phyloP scores from a whole-genome alignment of 2,329 filamentous ascomycete species.

The Arthrobotrys pseudoclavata region DNA sequence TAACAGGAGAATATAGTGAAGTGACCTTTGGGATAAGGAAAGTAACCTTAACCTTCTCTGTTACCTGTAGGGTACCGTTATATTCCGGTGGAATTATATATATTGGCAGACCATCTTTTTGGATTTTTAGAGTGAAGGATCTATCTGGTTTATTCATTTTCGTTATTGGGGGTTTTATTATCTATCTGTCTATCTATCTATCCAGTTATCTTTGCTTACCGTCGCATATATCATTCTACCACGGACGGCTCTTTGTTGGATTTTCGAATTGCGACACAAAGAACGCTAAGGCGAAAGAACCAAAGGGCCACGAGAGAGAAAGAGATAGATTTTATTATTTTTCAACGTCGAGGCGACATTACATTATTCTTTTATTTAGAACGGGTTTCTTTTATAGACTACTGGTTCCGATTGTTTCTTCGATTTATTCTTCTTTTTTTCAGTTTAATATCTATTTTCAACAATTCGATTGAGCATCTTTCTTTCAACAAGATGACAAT shows the following conservation, averaged over 20 bases:
- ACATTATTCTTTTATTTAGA: conserved; percentile 3
- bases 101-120: background rate
- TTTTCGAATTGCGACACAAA: conserved; percentile 14
- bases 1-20: conserved; percentile 18
- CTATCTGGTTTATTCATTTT: conserved; percentile 2
- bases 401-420: conserved; percentile 1
- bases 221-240: background rate
- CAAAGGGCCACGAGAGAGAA: background rate
- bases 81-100: conserved; percentile 6
- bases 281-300: background rate
- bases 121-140: conserved; percentile 39
- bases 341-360: conserved; percentile 17
- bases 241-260: background rate
- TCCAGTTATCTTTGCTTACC: background rate
- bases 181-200: background rate
- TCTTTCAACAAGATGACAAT: conserved; percentile 60
- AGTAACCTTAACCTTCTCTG: background rate
- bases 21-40: conserved; percentile 6
- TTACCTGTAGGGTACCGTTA: conserved; percentile 7
- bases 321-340: conserved; percentile 10
- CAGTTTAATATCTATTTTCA: background rate
- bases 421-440: background rate
- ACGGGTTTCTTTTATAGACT: background rate
- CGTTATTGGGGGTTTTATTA: background rate
- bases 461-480: background rate